A percentile compares a stretch with the other conserved stretches of the same genome.
phyloP scores from a whole-genome alignment of 257 asterid species.

The Solanum medicagineum region DNA sequence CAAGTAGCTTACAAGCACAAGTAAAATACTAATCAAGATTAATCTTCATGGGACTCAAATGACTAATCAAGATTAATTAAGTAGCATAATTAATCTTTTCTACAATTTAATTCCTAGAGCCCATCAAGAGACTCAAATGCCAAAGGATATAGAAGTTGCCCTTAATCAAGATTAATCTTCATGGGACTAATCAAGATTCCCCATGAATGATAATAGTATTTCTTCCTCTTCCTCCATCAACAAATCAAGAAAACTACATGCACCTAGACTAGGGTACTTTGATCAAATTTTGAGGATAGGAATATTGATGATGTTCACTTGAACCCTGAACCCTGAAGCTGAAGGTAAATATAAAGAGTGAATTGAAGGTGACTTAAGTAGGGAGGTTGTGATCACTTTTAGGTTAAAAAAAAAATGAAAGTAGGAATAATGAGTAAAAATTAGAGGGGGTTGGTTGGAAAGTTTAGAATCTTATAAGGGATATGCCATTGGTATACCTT shows the following conservation, averaged over 20 bases:
- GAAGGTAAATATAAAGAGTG: constrained; percentile 9
- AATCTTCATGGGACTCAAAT: too few relatives aligned
- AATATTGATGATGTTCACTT: background rate
- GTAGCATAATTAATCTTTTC: background rate
- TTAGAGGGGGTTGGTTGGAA: constrained; percentile 1
- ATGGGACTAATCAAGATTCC: background rate
- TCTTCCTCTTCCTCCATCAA: background rate
- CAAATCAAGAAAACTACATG: background rate
- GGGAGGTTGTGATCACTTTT: constrained; percentile 18
- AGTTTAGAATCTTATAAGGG: constrained; percentile 33
- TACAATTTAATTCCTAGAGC: background rate
- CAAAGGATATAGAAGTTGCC: constrained; percentile 85
- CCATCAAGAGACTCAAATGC: constrained; percentile 28
- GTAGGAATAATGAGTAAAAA: constrained; percentile 2
- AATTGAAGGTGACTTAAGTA: constrained; percentile 26
- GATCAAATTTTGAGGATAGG: constrained; percentile 9
- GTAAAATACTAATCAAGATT: too few relatives aligned
- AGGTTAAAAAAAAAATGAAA: background rate
- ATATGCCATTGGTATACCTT: constrained; percentile 14
- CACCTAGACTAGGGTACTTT: constrained; percentile 18
- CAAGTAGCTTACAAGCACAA: background rate
- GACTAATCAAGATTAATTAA: background rate
- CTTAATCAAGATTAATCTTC: constrained; percentile 4
- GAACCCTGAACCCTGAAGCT: too few relatives aligned
- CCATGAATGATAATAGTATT: too few relatives aligned